A percentile compares a stretch with the other conserved stretches of the same genome.
These are phyloP conservation scores for Boletus reticuloceps DNA, from an alignment of 768 basidiomycete species.

Conservation along the genomic window DNA sequence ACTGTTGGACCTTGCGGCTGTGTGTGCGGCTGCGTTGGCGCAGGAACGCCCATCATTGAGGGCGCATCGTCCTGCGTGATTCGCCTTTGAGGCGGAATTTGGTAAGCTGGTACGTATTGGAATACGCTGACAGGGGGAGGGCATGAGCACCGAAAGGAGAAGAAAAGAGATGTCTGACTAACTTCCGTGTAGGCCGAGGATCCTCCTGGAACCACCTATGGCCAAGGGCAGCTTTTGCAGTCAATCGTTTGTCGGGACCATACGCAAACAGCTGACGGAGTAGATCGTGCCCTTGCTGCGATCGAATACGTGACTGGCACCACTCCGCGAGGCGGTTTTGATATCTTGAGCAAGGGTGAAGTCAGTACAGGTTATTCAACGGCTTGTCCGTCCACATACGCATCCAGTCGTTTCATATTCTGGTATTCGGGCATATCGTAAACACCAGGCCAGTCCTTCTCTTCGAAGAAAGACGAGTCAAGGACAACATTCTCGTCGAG, in stretches of 20 bases:
- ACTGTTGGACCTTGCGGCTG: constrained; percentile 44
- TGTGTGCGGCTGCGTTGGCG: constrained; percentile 42
- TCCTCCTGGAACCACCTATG: constrained; percentile 96
- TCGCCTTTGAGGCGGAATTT: constrained; percentile 80
- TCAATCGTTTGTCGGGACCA: constrained; percentile 85
- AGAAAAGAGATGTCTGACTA: constrained; percentile 28
- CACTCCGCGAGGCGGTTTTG: constrained; percentile 67
- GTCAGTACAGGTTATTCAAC: background rate
- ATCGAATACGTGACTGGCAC: constrained; percentile 65
- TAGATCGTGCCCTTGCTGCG: constrained; percentile 71
- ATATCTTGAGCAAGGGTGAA: constrained; percentile 40
- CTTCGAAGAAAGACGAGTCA: constrained; percentile 38
- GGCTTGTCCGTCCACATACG: constrained; percentile 40
- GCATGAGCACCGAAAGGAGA: constrained; percentile 4
- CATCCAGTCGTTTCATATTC: constrained; percentile 76
- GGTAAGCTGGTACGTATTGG: constrained; percentile 55
- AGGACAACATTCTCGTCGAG: background rate
- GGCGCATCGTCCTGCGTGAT: constrained; percentile 93
- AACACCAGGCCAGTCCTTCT: constrained; percentile 85
- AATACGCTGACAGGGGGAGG: constrained; percentile 59
- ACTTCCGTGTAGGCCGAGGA: constrained; percentile 85
- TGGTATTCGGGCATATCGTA: constrained; percentile 85
- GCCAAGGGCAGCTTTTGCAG: constrained; percentile 73
- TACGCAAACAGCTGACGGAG: constrained; percentile 85
- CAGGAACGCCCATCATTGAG: constrained; percentile 72